Conservation (phyloP, 1,284 basidiomycete species). For the Microbotryum lychnidis-dioicae region DNA sequence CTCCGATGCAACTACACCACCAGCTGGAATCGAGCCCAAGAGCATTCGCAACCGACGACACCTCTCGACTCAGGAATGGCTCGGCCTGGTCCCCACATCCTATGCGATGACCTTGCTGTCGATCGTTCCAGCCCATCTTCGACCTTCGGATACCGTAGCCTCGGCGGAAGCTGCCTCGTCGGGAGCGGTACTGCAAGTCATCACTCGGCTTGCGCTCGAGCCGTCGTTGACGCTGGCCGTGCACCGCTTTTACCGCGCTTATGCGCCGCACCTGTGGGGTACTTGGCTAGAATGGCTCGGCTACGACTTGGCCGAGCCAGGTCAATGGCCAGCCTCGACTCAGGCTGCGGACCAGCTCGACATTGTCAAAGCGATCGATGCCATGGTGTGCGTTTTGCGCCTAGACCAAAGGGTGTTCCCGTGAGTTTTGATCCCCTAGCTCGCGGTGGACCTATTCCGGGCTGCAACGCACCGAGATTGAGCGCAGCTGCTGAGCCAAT, state of each 20-base stretch:
- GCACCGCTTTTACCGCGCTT: slow-evolving; percentile 34
- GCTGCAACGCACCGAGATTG: neutral
- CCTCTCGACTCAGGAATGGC: slow-evolving; percentile 3
- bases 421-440: slow-evolving; percentile 21
- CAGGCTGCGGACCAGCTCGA: slow-evolving; percentile 18
- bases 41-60: neutral
- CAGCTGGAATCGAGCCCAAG: neutral
- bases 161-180: neutral
- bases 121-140: neutral
- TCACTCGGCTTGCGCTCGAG: slow-evolving; percentile 35
- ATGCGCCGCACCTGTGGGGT: slow-evolving; percentile 36
- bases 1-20: neutral
- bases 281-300: slow-evolving; percentile 32
- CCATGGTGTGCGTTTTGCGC: slow-evolving; percentile 32
- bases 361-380: slow-evolving; percentile 27
- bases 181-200: slow-evolving; percentile 27
- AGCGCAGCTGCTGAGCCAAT: neutral
- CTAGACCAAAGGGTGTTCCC: slow-evolving; percentile 35
- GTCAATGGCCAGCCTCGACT: slow-evolving; percentile 8
- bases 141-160: slow-evolving; percentile 4
- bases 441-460: neutral
- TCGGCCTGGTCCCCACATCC: slow-evolving; percentile 16
- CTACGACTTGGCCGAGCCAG: slow-evolving; percentile 14
- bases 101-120: slow-evolving; percentile 21
- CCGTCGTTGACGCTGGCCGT: slow-evolving; percentile 33